Evolutionary conservation across 352 stramenopile genomes (phyloP), one percentile per base, ranked within the genome.

Genomic region (Pythium angustatum): DNA sequence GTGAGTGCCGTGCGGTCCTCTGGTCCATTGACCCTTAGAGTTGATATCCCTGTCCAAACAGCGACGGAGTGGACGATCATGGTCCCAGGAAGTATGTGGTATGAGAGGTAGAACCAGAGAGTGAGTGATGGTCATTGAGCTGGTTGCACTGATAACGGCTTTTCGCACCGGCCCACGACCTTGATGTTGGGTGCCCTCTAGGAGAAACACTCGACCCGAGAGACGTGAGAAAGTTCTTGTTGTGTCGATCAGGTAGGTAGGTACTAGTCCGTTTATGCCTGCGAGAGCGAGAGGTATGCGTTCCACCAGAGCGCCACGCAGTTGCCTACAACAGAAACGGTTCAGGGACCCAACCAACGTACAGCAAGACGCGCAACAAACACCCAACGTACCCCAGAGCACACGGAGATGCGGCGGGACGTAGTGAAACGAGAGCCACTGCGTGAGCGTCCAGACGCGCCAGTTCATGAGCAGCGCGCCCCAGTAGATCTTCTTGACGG

Each of bases 271-370:
- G 45, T 6, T n/a, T 69, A 85, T 48, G 68, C 64, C 63, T 90
- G 81, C 33, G 76, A 69, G 66, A 92, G 79, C 33, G 81, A 90
- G 54, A 92, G 67, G 68, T 92, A 92, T 69, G 79, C 76, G 59
- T 89, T 92, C 83, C 83, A 92, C 83, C 81, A 90, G 28, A 92
- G 78, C 28, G 81, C 81, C 31, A 89, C 65, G 54, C 72, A 76
- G 55, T 90, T 90, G 62, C 81, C 83, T 91, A 34, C 28, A 22
- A 45, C 11, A 7, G 24, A 3, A 11, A 43, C 17, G 22, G 2
- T 31, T 36, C 7, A 43, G 7, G 36, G 36, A 43, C 7, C 36
- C 3, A 17, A 19, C 11, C 36, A 10, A 17, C 14, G 33, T 38
- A n/a, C n/a, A n/a, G n/a, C n/a, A n/a, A n/a, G n/a, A n/a, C 33